Conservation (phyloP, 345 rosid genomes). For the Toxicodendron radicans region DNA sequence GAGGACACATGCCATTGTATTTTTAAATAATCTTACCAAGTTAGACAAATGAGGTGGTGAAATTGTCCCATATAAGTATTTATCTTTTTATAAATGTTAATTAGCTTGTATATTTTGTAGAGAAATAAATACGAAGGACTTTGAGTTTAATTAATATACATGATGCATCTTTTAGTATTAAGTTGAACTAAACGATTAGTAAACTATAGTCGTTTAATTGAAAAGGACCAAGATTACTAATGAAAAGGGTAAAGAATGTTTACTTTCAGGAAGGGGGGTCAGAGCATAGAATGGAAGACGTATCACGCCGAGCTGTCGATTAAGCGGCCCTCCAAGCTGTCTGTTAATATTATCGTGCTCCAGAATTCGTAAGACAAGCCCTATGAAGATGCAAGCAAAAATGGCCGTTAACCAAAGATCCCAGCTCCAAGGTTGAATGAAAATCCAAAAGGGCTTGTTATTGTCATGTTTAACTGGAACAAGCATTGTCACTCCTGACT, state of each 20-base stretch:
- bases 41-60: no score
- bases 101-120: no score
- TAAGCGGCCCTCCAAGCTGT: slow-evolving; percentile 1
- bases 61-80: no score
- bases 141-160: no score
- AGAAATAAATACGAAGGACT: no score
- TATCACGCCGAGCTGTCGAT: slow-evolving; percentile 11
- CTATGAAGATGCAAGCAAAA: slow-evolving; percentile 7
- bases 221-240: no score
- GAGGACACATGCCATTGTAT: no score
- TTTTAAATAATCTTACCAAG: no score
- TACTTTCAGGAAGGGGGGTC: slow-evolving; percentile 21
- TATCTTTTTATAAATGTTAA: no score
- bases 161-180: no score
- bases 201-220: no score
- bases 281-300: slow-evolving; percentile 26
- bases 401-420: slow-evolving; percentile 25
- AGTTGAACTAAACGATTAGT: no score
- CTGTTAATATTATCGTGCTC: slow-evolving; percentile 13
- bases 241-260: background rate
- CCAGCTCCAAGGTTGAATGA: slow-evolving; percentile 25
- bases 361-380: slow-evolving; percentile 18
- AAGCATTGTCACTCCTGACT: slow-evolving; percentile 26
- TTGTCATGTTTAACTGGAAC: slow-evolving; percentile 1
- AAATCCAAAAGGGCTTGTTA: slow-evolving; percentile 15